Conservation (phyloP, 805 yeast species). For the Kodamaea neixiangensis region DNA sequence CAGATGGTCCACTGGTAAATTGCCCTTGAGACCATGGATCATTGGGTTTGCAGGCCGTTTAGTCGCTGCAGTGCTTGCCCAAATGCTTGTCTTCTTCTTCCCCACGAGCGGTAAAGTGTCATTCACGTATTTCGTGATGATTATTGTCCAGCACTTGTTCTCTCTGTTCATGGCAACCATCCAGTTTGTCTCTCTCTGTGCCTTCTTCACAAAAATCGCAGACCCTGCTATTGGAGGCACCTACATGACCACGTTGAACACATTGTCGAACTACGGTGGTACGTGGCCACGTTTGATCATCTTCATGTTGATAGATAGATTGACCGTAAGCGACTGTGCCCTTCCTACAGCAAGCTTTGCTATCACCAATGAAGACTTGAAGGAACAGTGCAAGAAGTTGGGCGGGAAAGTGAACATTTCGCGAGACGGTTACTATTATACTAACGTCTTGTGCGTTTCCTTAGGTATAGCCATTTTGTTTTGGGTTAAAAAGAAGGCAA, state of each 20-base stretch:
- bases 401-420: constrained; percentile 58
- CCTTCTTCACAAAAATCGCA: constrained; percentile 93
- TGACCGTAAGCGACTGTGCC: constrained; percentile 67
- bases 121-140: constrained; percentile 59
- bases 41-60: constrained; percentile 83
- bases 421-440: constrained; percentile 82
- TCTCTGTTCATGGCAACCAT: constrained; percentile 93
- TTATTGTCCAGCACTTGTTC: constrained; percentile 78
- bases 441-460: constrained; percentile 69
- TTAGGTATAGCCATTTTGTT: constrained; percentile 67
- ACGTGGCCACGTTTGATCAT: constrained; percentile 95
- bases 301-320: constrained; percentile 73
- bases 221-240: constrained; percentile 97
- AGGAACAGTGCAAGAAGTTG: constrained; percentile 48
- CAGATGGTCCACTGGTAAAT: constrained; percentile 81
- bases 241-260: constrained; percentile 94
- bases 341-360: constrained; percentile 17
- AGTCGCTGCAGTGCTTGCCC: constrained; percentile 73
- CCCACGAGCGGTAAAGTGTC: constrained; percentile 58
- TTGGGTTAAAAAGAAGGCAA: constrained; percentile 66
- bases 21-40: constrained; percentile 87
- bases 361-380: constrained; percentile 37
- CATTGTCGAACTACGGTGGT: constrained; percentile 91
- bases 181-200: constrained; percentile 91
- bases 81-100: constrained; percentile 66